Evolutionary conservation across 192 early-diverging fungal genomes (phyloP), one percentile per base, ranked within the genome.

Genomic region (Jimgerdemannia lactiflua): DNA sequence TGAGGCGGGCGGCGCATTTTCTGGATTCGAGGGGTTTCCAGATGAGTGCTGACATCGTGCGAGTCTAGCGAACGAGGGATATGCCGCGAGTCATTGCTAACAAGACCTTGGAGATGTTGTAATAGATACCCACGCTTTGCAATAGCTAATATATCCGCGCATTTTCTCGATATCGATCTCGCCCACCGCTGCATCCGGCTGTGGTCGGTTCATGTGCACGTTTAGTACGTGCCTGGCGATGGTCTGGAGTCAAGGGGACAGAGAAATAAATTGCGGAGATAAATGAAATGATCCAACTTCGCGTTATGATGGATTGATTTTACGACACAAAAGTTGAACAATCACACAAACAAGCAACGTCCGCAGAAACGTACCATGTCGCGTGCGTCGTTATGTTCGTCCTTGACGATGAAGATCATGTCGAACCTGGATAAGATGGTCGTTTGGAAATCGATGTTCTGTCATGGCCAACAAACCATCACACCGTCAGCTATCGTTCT

Each of bases 391-490:
- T 97, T 95, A 76, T 99, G 97, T 80, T 96, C 97, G 83, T 99
- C 98, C 77, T 94, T 94, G 43, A 99, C 92, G 77, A 99, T 98
- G 74, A 99, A 99, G 75, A 99, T 99, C 91, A 99, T 93, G 85
- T 99, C 98, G 73, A 99, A 99, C 85, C 98, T 92, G 65, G 98
- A 99, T 85, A 99, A 90, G 74, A 99, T 98, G 3, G 98, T 99
- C 2, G 96, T 94, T 89, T 99, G 98, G 86, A 99, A 99, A 85
- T 99, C 98, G 78, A 99, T 99, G 78, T 99, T 99, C 90, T 92
- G 72, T 18, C 67, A 65, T 1, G 19, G 14, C 14, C 64, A 65
- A 65, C 19, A 14, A 19, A 18, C 64, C 14, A 65, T 65, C 14
- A 65, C 1, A 18, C 14, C 14, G 14, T 65, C 64, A 65, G 64